These are phyloP conservation scores for Scalesia atractyloides DNA, from an alignment of 129 eudicot genomes.

Conservation along the genomic window DNA sequence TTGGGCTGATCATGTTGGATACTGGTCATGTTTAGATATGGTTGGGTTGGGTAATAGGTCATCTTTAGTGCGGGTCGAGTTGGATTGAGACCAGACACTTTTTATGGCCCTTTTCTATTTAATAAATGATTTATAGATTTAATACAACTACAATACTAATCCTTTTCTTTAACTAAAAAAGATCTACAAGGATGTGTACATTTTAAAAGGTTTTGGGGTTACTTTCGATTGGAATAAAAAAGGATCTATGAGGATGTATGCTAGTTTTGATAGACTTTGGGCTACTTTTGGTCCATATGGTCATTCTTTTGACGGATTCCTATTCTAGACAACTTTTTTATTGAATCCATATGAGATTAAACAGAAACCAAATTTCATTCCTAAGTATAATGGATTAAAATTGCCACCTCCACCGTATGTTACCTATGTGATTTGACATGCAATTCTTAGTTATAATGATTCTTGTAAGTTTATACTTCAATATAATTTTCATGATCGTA, in stretches of 20 bases:
- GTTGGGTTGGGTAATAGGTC: neutral
- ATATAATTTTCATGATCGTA: slow-evolving; percentile 18
- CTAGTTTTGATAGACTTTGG: neutral
- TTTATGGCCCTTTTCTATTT: too few relatives aligned
- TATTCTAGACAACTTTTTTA: neutral
- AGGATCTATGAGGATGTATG: too few relatives aligned
- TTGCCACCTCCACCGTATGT: neutral
- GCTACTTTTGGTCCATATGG: too few relatives aligned
- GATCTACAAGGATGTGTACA: too few relatives aligned
- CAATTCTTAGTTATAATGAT: slow-evolving; percentile 1
- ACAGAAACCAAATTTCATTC: neutral
- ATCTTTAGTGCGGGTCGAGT: neutral
- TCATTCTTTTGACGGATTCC: too few relatives aligned
- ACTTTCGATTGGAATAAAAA: too few relatives aligned
- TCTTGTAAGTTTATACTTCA: slow-evolving; percentile 6
- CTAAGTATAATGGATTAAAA: neutral
- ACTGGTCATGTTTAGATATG: too few relatives aligned
- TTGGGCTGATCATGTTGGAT: neutral
- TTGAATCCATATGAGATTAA: neutral
- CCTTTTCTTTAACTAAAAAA: too few relatives aligned
- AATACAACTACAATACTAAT: too few relatives aligned
- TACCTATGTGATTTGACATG: neutral
- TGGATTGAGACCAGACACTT: too few relatives aligned
- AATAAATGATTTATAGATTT: too few relatives aligned
- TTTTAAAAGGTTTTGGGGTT: too few relatives aligned